Conservation (phyloP, 2,329 filamentous ascomycete genomes). For the Sclerotinia minor region DNA sequence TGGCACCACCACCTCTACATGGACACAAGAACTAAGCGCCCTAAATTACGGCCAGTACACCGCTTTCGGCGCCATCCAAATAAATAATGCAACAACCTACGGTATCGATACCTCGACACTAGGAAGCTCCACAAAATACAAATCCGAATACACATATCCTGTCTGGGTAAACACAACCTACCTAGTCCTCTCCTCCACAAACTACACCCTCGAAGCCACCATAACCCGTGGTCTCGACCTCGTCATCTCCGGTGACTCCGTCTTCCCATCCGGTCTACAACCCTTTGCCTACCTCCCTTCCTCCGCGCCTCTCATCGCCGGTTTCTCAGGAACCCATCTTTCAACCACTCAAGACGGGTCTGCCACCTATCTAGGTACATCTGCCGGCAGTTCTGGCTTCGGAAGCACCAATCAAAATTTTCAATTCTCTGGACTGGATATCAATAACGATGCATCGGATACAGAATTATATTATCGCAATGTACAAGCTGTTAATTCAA, state of each 20-base stretch:
- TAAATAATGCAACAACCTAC: conserved; percentile 50
- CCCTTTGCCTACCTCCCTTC: conserved; percentile 48
- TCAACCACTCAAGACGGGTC: conserved; percentile 58
- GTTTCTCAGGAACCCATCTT: conserved; percentile 46
- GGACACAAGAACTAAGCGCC: conserved; percentile 60
- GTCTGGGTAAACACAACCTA: conserved; percentile 58
- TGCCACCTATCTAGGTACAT: conserved; percentile 55
- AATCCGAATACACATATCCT: conserved; percentile 57
- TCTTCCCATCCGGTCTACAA: conserved; percentile 62
- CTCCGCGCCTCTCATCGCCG: conserved; percentile 29
- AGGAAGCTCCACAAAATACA: conserved; percentile 38
- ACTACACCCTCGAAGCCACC: conserved; percentile 51
- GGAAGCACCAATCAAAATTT: conserved; percentile 60
- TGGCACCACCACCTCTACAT: conserved; percentile 48
- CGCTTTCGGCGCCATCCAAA: conserved; percentile 56
- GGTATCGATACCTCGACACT: conserved; percentile 48
- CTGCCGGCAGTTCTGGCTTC: conserved; percentile 50
- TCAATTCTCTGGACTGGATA: conserved; percentile 50
- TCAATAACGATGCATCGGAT: conserved; percentile 21
- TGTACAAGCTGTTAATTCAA: conserved; percentile 56
- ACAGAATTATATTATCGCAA: conserved; percentile 53
- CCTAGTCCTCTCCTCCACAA: conserved; percentile 45
- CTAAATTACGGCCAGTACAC: conserved; percentile 56
- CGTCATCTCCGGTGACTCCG: conserved; percentile 47
- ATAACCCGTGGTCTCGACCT: conserved; percentile 53